phyloP scores from a whole-genome alignment of 805 yeast species.

The Lachancea dasiensis region DNA sequence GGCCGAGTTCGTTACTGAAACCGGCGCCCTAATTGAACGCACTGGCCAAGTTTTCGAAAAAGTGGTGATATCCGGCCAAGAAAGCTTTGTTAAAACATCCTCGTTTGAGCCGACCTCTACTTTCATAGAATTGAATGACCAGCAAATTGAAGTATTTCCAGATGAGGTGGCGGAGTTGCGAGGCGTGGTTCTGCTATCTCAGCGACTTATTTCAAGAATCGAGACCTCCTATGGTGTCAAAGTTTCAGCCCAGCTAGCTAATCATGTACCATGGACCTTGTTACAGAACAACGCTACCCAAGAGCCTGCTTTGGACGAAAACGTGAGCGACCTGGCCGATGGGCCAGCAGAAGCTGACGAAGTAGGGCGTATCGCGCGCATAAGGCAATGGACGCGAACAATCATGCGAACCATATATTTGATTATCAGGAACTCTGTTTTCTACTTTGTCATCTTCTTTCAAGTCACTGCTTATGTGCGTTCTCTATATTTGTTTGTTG shows the following conservation, averaged over 20 bases:
- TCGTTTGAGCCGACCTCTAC: slow-evolving; percentile 14
- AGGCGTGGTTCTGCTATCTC: slow-evolving; percentile 16
- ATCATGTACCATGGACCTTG: no score
- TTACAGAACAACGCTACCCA: no score
- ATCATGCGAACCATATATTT: slow-evolving; percentile 20
- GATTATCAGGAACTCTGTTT: slow-evolving; percentile 18
- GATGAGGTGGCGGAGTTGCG: slow-evolving; percentile 15
- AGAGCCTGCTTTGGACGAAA: no score
- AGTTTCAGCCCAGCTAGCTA: no score
- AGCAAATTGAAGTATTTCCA: slow-evolving; percentile 11
- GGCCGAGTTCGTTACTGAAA: slow-evolving; percentile 12
- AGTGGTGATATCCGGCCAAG: slow-evolving; percentile 22
- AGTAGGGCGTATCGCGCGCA: slow-evolving; percentile 3
- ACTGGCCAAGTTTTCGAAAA: slow-evolving; percentile 20
- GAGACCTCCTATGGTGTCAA: slow-evolving; percentile 12
- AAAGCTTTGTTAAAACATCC: slow-evolving; percentile 18
- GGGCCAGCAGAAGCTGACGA: slow-evolving; percentile 3
- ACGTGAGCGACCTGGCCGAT: neutral
- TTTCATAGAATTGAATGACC: slow-evolving; percentile 9
- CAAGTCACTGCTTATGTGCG: slow-evolving; percentile 20
- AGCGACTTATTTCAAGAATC: slow-evolving; percentile 12
- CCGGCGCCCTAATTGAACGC: slow-evolving; percentile 14
- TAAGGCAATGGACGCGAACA: slow-evolving; percentile 4
- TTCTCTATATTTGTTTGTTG: slow-evolving; percentile 12
- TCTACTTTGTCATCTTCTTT: slow-evolving; percentile 18